Base-by-base conservation (phyloP, 1,284 basidiomycete species). In the Leccinum griseonigrum region DNA sequence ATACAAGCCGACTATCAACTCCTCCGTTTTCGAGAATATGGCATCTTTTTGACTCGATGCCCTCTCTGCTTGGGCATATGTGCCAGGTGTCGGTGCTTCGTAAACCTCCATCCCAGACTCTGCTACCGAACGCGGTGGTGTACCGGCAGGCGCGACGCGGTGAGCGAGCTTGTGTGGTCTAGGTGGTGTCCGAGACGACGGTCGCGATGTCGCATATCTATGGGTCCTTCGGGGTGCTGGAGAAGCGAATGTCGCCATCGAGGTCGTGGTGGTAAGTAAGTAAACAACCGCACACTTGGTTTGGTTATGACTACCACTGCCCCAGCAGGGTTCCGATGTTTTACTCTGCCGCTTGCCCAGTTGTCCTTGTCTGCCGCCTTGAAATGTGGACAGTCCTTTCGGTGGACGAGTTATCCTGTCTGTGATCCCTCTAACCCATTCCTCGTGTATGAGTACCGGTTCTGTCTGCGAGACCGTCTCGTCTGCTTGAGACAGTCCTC, bases 381-480 rank as follows among this genome's bases (percentile, higher is more conserved):
- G 8, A 87, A 85, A 71, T 92, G 88, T 63, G 91, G 91, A 2
- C 91, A 93, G 69, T 91, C 90, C 4, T 93, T 93, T 72, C 86
- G 91, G 34, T 93, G 91, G 91, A 79, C 79, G 28, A 77, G 77
- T n/a, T 76, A 83, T 61, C 79, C 69, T 22, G 46, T 63, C 22
- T 29, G 65, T 38, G 57, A 66, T 11, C 29, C 55, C 50, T 40
- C 64, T 14, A 57, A 60, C 4, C 56, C 61, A 4, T 34, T 56
- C 2, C 75, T 78, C 9, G 73, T 79, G 14, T 77, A 85, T 48
- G 91, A 93, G 75, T 92, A 91, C 69, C 83, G 89, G 13, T 77
- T 92, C 36, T 91, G 90, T 73, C 78, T 94, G 34, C 81, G 79
- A 58, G 91, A 94, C 68, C 88, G 94, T 38, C 87, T 96, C 9